These are phyloP conservation scores for Aspergillus conjunctus DNA, from an alignment of 495 filamentous ascomycete species.

Conservation along the genomic window DNA sequence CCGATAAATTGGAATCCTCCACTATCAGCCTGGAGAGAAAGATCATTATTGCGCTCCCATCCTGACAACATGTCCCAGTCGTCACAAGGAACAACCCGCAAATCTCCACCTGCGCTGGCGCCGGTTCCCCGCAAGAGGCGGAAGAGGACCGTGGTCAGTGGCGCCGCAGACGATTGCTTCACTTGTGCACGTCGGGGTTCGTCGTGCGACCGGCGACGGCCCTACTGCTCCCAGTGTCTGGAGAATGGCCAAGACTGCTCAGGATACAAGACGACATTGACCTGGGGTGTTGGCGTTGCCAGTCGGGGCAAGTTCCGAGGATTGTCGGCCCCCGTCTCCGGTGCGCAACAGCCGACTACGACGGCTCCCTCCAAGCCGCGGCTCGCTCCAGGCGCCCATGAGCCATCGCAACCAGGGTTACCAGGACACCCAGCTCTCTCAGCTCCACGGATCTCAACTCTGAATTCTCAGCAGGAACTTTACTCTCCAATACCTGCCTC, in stretches of 20 bases:
- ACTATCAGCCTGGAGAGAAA: constrained; percentile 7
- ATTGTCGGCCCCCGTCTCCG: constrained; percentile 75
- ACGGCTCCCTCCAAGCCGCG: constrained; percentile 20
- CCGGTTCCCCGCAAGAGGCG: constrained; percentile 70
- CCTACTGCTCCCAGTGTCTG: constrained; percentile 94
- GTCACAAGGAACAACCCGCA: constrained; percentile 34
- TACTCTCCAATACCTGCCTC: constrained; percentile 5
- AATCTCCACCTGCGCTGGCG: constrained; percentile 22
- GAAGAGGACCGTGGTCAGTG: constrained; percentile 83
- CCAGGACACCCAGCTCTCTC: neutral
- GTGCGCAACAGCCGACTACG: constrained; percentile 30
- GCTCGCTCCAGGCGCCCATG: constrained; percentile 1
- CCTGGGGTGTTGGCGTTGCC: constrained; percentile 96
- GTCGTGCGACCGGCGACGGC: constrained; percentile 88
- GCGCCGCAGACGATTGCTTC: constrained; percentile 94
- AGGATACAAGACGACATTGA: constrained; percentile 96
- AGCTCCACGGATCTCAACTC: neutral
- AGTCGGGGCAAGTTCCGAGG: constrained; percentile 95
- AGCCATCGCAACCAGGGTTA: neutral
- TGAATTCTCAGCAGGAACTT: neutral
- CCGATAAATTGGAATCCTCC: constrained; percentile 6
- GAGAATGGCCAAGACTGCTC: constrained; percentile 91
- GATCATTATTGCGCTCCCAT: constrained; percentile 1
- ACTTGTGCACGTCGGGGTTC: constrained; percentile 80
- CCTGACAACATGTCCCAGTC: constrained; percentile 25